These are phyloP conservation scores for Camellia japonica DNA, from an alignment of 148 eudicot species.

Conservation along the genomic window DNA sequence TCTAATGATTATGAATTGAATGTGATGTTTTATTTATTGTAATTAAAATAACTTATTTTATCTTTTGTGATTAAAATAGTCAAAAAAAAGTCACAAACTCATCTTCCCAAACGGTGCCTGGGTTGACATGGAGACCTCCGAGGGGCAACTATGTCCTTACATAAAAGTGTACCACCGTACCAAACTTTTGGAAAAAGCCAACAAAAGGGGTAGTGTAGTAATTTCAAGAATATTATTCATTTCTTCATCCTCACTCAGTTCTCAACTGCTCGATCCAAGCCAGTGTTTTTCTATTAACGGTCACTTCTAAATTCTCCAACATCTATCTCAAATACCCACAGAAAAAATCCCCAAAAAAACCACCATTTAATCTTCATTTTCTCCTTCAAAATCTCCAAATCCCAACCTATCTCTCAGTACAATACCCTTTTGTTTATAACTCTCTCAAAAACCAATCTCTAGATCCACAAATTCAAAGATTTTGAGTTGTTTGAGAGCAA, in stretches of 20 bases:
- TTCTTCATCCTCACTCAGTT: slow-evolving; percentile 13
- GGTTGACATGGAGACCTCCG: not conserved
- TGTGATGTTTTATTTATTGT: too few species aligned
- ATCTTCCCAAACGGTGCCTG: too few species aligned
- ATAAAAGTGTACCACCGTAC: slow-evolving; percentile 9
- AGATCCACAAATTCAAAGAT: not conserved
- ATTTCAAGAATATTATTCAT: slow-evolving; percentile 1
- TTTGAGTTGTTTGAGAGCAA: slow-evolving; percentile 12
- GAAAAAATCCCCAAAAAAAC: not conserved
- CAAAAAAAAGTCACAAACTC: too few species aligned
- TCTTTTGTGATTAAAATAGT: too few species aligned
- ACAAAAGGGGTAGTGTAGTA: slow-evolving; percentile 36
- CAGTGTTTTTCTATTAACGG: slow-evolving; percentile 30
- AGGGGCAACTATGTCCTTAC: slow-evolving; percentile 37
- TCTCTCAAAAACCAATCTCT: not conserved
- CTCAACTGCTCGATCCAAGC: slow-evolving; percentile 27
- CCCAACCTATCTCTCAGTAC: not conserved
- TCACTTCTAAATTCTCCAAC: slow-evolving; percentile 9
- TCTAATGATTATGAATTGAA: too few species aligned
- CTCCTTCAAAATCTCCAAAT: not conserved
- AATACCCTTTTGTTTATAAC: not conserved
- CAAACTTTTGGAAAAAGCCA: slow-evolving; percentile 20
- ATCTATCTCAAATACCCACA: not conserved
- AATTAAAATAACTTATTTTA: too few species aligned
- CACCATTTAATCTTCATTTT: not conserved